phyloP scores from a whole-genome alignment of 331 rosid genomes.

The Saraca asoca region DNA sequence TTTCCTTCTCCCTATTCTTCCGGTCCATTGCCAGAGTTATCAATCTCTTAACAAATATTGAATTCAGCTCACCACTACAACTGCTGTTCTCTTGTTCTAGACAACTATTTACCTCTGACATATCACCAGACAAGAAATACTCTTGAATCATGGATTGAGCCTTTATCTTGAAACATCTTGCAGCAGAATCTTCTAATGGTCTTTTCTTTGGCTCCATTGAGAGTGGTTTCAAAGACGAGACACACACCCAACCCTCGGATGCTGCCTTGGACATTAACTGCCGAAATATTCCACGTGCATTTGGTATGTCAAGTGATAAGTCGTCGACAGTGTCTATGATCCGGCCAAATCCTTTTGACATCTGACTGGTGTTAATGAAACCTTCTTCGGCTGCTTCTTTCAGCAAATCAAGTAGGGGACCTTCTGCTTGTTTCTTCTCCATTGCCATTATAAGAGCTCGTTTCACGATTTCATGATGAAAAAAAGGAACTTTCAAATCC shows the following conservation, averaged over 20 bases:
- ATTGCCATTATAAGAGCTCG: constrained; percentile 75
- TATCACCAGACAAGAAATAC: constrained; percentile 64
- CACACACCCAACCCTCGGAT: constrained; percentile 76
- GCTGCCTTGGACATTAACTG: constrained; percentile 64
- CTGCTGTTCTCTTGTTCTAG: constrained; percentile 54
- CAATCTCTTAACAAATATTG: constrained; percentile 59
- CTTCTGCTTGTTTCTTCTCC: constrained; percentile 67
- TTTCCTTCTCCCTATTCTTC: constrained; percentile 73
- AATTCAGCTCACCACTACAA: constrained; percentile 47
- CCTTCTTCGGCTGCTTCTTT: constrained; percentile 72
- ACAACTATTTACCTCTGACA: constrained; percentile 54
- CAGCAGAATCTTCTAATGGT: constrained; percentile 43
- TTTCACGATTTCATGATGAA: constrained; percentile 70
- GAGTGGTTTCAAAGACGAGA: constrained; percentile 64
- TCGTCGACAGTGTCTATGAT: constrained; percentile 65
- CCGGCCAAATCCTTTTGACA: constrained; percentile 63
- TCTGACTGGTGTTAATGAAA: constrained; percentile 65
- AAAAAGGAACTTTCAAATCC: constrained; percentile 71
- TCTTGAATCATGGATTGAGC: constrained; percentile 56
- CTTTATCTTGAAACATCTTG: constrained; percentile 54
- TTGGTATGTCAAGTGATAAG: constrained; percentile 74
- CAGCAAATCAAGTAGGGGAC: constrained; percentile 52
- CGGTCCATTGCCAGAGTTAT: constrained; percentile 71
- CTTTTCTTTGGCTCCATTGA: constrained; percentile 43
- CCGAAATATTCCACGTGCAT: constrained; percentile 54